Evolutionary conservation across 805 yeast genomes (phyloP).

Genomic region (Candida verbasci): DNA sequence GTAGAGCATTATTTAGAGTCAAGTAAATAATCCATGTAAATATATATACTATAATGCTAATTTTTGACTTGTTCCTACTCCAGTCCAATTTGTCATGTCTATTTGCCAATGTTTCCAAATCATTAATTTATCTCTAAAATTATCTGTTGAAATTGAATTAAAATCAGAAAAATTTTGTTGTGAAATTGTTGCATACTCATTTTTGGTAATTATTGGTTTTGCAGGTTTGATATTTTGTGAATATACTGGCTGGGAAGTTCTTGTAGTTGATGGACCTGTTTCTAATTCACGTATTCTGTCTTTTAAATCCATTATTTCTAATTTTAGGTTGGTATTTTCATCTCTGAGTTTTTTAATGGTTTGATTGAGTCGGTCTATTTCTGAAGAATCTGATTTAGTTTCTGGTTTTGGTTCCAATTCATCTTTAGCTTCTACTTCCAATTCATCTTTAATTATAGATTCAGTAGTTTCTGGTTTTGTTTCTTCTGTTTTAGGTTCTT

Average conservation of each 20-base stretch:
- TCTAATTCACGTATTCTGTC: slow-evolving; percentile 31
- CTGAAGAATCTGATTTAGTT: neutral
- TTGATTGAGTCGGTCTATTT: slow-evolving; percentile 1
- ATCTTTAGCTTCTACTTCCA: neutral
- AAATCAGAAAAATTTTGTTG: slow-evolving; percentile 16
- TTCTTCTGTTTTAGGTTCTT: slow-evolving; percentile 5
- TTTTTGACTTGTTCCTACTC: slow-evolving; percentile 47
- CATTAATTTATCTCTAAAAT: slow-evolving; percentile 50
- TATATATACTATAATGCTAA: slow-evolving; percentile 18
- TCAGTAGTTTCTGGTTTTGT: neutral
- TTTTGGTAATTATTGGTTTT: slow-evolving; percentile 24
- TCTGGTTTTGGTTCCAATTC: neutral
- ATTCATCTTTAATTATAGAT: neutral
- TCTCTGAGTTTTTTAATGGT: slow-evolving; percentile 36
- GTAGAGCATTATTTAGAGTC: slow-evolving; percentile 80
- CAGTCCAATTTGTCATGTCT: slow-evolving; percentile 82
- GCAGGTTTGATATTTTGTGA: slow-evolving; percentile 15
- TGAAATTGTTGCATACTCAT: slow-evolving; percentile 26
- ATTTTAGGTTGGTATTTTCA: slow-evolving; percentile 39
- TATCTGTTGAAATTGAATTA: slow-evolving; percentile 40
- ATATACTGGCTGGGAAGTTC: neutral
- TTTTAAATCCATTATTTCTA: slow-evolving; percentile 33
- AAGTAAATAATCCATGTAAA: slow-evolving; percentile 24
- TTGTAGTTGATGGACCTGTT: slow-evolving; percentile 12
- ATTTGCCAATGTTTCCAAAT: slow-evolving; percentile 84